Base-by-base conservation (phyloP, 768 basidiomycete genomes). In the Antrodiella citrinella region DNA sequence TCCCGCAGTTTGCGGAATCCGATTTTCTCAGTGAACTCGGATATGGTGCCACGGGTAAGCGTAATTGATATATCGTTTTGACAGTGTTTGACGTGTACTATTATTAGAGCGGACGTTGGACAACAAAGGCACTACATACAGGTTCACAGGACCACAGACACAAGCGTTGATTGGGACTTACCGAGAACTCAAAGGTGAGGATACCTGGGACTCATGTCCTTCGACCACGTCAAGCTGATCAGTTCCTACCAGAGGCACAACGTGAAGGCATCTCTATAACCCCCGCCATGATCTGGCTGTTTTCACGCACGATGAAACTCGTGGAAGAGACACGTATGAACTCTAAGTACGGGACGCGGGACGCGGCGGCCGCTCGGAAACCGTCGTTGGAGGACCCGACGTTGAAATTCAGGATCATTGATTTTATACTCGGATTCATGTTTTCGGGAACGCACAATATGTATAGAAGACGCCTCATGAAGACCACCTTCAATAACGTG, bases 1-100 rank as follows among this genome's bases (percentile, higher is more conserved):
- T 63, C 3, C 58, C 58, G 4, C n/a, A 1, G 19, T 39, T 26
- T n/a, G 38, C 48, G 18, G 62, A 60, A 30, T 30, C 41, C 11
- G 53, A 62, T 9, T 64, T 62, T 47, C 45, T 64, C 9, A 50
- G 41, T 35, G 55, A 57, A 4, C 44, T 63, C 4, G 50, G 58
- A 12, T 57, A 51, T 21, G 62, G 62, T 12, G 54, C 62, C 5
- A 59, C 44, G 22, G 56, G 62, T 61, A 47, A 12, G 54, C 52
- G 22, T 44, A 25, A 35, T 15, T 35, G 30, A 35, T 35, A 15
- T 15, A n/a, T n/a, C n/a, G n/a, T n/a, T n/a, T n/a, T n/a, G n/a
- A n/a, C n/a, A n/a, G n/a, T n/a, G n/a, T n/a, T n/a, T n/a, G n/a
- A n/a, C n/a, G n/a, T n/a, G n/a, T n/a, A n/a, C n/a, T n/a, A n/a